Percentiles rank a stretch among this genome's conserved stretches.
phyloP scores from a whole-genome alignment of 2,329 filamentous ascomycete genomes.

The Fusarium miscanthi region DNA sequence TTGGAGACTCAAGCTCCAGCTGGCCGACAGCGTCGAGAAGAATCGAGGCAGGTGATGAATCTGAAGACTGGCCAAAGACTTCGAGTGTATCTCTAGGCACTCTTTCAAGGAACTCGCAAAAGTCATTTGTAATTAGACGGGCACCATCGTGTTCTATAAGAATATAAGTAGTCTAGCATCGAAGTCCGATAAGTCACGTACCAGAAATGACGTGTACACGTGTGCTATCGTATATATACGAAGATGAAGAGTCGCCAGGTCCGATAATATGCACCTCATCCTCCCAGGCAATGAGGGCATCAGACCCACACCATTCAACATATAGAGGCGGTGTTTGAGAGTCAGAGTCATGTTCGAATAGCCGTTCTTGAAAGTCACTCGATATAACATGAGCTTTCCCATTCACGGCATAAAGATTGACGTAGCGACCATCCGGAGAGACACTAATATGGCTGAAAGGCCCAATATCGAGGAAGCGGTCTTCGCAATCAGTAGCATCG shows the following conservation, averaged over 20 bases:
- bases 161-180: conserved; percentile 10
- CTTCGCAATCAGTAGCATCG: conserved; percentile 90
- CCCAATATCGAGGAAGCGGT: conserved; percentile 89
- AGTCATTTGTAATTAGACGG: conserved; percentile 87
- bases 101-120: conserved; percentile 97
- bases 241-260: conserved; percentile 78
- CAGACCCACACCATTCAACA: conserved; percentile 95
- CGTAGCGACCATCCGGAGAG: conserved; percentile 89
- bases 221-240: conserved; percentile 89
- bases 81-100: conserved; percentile 88
- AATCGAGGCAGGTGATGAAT: conserved; percentile 90
- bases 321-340: conserved; percentile 87
- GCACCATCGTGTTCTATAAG: conserved; percentile 80
- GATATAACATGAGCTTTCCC: conserved; percentile 93
- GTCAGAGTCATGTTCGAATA: conserved; percentile 91
- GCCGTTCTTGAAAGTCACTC: conserved; percentile 91
- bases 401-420: conserved; percentile 86
- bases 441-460: conserved; percentile 92
- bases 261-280: conserved; percentile 96
- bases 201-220: conserved; percentile 90
- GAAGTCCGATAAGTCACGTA: conserved; percentile 40
- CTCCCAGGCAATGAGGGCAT: conserved; percentile 96
- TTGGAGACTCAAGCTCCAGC: conserved; percentile 92
- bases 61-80: conserved; percentile 88
- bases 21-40: conserved; percentile 92